A percentile compares a stretch with the other conserved stretches of the same genome.
Evolutionary conservation across 163 green algal species (phyloP).

Genomic region (Trebouxiophyceae sp.): DNA sequence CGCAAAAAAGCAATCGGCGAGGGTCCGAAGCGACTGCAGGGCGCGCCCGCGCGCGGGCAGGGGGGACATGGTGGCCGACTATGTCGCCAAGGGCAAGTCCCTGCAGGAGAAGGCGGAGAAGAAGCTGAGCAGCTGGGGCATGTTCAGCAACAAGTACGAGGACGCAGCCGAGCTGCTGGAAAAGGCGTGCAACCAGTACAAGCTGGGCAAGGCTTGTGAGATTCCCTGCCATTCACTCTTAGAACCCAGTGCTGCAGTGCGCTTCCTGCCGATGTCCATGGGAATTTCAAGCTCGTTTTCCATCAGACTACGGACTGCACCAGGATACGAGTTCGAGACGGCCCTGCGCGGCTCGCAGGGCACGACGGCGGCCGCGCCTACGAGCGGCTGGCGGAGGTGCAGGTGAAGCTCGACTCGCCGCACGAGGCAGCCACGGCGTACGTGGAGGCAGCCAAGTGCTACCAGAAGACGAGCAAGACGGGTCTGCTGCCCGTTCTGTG

Average conservation of each 20-base stretch:
- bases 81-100: slow-evolving; percentile 21
- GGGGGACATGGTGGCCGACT: no score
- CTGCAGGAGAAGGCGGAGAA: slow-evolving; percentile 59
- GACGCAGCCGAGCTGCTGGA: slow-evolving; percentile 85
- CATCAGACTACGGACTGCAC: no score
- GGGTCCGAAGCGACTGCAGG: no score
- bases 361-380: slow-evolving; percentile 66
- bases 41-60: no score
- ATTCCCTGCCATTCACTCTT: no score
- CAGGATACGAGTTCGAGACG: no score
- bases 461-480: slow-evolving; percentile 55
- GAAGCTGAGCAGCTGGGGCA: slow-evolving; percentile 54
- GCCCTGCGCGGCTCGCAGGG: slow-evolving; percentile 29
- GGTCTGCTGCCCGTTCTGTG: slow-evolving; percentile 11
- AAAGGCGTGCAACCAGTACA: slow-evolving; percentile 87
- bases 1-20: no score
- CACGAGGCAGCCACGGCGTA: slow-evolving; percentile 77
- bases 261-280: no score
- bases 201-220: slow-evolving; percentile 75
- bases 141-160: slow-evolving; percentile 82
- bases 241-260: no score
- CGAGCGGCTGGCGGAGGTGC: slow-evolving; percentile 62
- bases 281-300: no score
- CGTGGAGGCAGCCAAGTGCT: slow-evolving; percentile 81
- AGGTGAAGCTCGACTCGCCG: slow-evolving; percentile 81